Evolutionary conservation across 495 filamentous ascomycete genomes (phyloP), one percentile per base, ranked within the genome.

Genomic region (Penicillium samsonianum): DNA sequence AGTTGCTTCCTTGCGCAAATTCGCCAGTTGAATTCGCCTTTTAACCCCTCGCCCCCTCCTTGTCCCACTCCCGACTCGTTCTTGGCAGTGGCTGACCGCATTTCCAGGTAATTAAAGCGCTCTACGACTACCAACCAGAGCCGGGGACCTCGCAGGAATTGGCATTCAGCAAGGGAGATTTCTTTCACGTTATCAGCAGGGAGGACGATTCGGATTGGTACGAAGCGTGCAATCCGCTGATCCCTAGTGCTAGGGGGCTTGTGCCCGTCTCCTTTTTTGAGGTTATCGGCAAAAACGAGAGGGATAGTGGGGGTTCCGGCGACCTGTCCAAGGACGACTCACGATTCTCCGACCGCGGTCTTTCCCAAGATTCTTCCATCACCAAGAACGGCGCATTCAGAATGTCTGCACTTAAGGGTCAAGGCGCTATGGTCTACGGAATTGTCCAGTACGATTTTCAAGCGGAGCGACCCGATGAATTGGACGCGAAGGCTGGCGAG

Each of bases 151-250:
- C 67, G 16, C 87, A 92, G 68, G 91, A 97, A 77, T 80, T 98
- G 63, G 86, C 86, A 61, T 98, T 98, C 74, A 87, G 85, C 63
- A 88, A 90, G 65, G 94, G 94, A 63, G 94, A 98, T 70, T 98
- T 98, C 75, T 96, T 98, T 73, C 93, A 98, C 78, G 95, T 98
- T 53, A 92, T 98, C 72, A 92, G 90, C 67, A 88, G 93, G 66
- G 94, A 98, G 77, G 87, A 97, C 79, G 92, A 98, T 69, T 72
- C 73, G 19, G 90, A 96, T 71, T 98, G 94, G 94, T 98, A 98
- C 80, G 94, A 98, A 78, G 94, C 94, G 17, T 98, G 92, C 78
- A 98, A 98, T 74, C 94, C 94, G 55, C 84, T 91, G 56, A 83
- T 96, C 63, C 90, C 91, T 65, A 86, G 85, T 74, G 90, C 91